Base-by-base conservation (phyloP, 1,284 basidiomycete genomes). In the Apiotrichum gamsii region DNA sequence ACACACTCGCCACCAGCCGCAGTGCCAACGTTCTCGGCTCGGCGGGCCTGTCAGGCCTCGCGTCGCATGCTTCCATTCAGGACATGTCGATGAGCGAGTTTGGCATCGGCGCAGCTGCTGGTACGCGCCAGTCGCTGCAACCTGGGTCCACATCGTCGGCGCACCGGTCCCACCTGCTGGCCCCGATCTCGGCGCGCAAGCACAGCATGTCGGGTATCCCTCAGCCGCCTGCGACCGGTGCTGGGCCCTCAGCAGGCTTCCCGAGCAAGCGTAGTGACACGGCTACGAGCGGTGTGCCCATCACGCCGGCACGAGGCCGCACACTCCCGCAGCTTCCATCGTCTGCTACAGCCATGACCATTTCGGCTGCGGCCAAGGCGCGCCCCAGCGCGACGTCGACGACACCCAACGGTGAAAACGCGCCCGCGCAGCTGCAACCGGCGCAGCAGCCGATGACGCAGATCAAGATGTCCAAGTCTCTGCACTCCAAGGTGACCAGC, bases 291-390 rank as follows among this genome's bases (percentile, higher is more conserved):
- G 40, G 40, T 9, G 32, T 42, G 5, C 36, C 47, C 16, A 31
- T 54, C n/a, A 48, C 34, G 13, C 29, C 53, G 9, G 67, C 80
- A 23, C 80, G 83, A 52, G n/a, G n/a, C n/a, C 81, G 87, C 25
- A 83, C 86, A 60, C 75, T 81, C 20, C 77, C 82, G 37, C 74
- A 52, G 32, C 41, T 58, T 6, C 65, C 69, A 0, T 66, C 69
- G 3, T 60, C 62, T 3, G 59, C 61, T 0, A 65, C 66, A 0
- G 62, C 64, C 15, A 60, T 65, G 55, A 70, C 64, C 5, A 52
- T 62, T 5, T 69, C 70, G 0, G 61, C 69, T 1, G 56, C 54
- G 9, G 67, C 67, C 31, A 71, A 70, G 49, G 51, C 51, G 11
- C 54, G 54, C 2, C 55, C 61, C 1, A 32, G 45, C 3, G 45